These are phyloP conservation scores for Oryza brachyantha DNA, from an alignment of 176 grass and related monocot species.

Conservation along the genomic window DNA sequence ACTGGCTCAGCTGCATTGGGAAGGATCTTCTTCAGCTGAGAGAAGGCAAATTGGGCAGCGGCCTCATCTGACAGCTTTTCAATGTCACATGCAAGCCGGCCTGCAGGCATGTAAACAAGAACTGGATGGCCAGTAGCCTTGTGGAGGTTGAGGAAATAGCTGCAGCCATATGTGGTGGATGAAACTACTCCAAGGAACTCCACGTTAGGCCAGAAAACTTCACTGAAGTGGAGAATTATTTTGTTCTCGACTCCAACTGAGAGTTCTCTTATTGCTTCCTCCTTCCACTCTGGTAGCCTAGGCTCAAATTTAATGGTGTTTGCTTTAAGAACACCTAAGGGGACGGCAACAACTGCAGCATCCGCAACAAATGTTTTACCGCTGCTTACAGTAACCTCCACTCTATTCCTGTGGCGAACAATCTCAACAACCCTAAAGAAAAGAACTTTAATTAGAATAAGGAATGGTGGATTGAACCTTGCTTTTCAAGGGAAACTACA, in stretches of 20 bases:
- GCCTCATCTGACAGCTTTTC: constrained; percentile 89
- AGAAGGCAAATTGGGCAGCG: constrained; percentile 87
- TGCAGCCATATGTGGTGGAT: constrained; percentile 84
- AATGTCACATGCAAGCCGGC: constrained; percentile 80
- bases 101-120: constrained; percentile 99
- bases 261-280: constrained; percentile 75
- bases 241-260: constrained; percentile 92
- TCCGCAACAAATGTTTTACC: constrained; percentile 86
- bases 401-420: constrained; percentile 73
- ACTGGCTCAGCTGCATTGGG: constrained; percentile 88
- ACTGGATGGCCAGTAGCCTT: constrained; percentile 89
- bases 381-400: constrained; percentile 84
- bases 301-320: constrained; percentile 82
- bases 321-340: constrained; percentile 82
- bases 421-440: constrained; percentile 74
- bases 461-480: background rate
- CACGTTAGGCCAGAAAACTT: constrained; percentile 98
- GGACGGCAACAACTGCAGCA: constrained; percentile 74
- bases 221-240: constrained; percentile 84
- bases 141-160: constrained; percentile 99
- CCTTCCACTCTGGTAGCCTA: constrained; percentile 85
- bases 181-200: constrained; percentile 96
- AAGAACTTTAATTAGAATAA: constrained; percentile 34
- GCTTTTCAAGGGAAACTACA: background rate
- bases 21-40: constrained; percentile 84